Evolutionary conservation across 257 asterid species (phyloP), one percentile per base, ranked within the genome.

Genomic region (Solanum virginianum): DNA sequence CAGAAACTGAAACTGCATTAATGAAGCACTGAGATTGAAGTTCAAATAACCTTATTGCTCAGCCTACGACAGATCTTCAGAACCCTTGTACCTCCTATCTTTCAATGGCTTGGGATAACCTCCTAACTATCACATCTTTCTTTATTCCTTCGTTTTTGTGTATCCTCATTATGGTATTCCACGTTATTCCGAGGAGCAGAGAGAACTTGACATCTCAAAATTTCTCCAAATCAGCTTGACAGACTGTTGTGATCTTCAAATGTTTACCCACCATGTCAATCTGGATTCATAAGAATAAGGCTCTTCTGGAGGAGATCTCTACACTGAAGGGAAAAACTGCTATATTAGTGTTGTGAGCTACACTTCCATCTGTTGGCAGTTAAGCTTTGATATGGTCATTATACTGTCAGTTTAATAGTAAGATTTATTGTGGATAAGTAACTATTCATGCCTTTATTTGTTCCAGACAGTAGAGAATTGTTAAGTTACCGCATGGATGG

Each of bases 1-100:
- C 99, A 84, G 99, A 97, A 89, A 97, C 96, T 45, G 98, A 95
- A 91, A 89, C 97, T 80, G 98, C 98, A 75, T 91, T 95, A 91
- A 97, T 97, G 98, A 96, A 95, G 63, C 97, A 92, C 84, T 93
- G 91, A 93, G 83, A 80, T 82, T 65, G 65, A 57, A 90, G 22
- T 65, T 59, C 72, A 62, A 83, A 49, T 84, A 41, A 84, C 83
- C 86, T 87, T 53, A 65, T 47, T 53, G 83, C 65, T 79, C 83
- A 29, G 83, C 49, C 62, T 79, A 53, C 83, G 2, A 53, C 83
- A 53, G 83, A 79, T 53, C 29, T 32, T 79, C 65, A 26, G 63
- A 53, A 79, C 63, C 63, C 65, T 79, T 79, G 65, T 79, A 16
- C 65, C 43, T 26, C 83, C 65, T 22, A 53, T 79, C 62, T 79